Base-by-base conservation (phyloP, 225 moss, liverwort and hornwort species). In the Ulota crispa region DNA sequence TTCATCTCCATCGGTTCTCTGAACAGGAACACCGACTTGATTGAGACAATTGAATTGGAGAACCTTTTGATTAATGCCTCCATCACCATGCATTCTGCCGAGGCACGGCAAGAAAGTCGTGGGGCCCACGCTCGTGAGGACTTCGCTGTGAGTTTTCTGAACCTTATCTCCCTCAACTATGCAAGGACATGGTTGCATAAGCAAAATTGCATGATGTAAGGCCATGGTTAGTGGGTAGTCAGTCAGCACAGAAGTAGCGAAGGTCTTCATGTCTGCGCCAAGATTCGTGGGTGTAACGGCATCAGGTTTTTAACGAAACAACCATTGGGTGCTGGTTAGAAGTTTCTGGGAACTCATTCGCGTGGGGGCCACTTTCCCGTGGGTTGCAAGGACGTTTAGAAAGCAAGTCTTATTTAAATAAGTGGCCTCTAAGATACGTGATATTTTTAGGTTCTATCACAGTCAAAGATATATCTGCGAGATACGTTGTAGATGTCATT, bases 61-160 rank as follows among this genome's bases (percentile, higher is more conserved):
- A 99, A 99, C 76, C 89, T 99, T 34, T 70, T 99, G 86, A 99
- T 96, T 72, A 99, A 99, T 81, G 95, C 98, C 26, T 89, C 89
- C n/a, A 91, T 99, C 81, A 99, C 95, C 9, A 96, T 99, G 98
- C 89, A 95, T 81, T 99, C 98, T 64, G 98, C 95, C 11, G 95
- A 94, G 84, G 94, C 98, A 39, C 90, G 98, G 56, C 82, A 94
- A 85, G 98, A 99, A 74, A 99, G 98, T 59, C 92, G 98, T 36
- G 98, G 98, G 18, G 95, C 98, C 8, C 95, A 99, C 79, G 95
- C 98, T 64, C 89, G 98, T 16, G 95, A 95, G 80, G 98, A 99
- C 78, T 96, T 89, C 79, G 28, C 89, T 63, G 94, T 94, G 81
- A 86, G 87, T 87, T 63, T 64, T 32, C 32, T 52, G 60, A 42